These are phyloP conservation scores for Leccinum arenicola DNA, from an alignment of 768 basidiomycete genomes.

Conservation along the genomic window DNA sequence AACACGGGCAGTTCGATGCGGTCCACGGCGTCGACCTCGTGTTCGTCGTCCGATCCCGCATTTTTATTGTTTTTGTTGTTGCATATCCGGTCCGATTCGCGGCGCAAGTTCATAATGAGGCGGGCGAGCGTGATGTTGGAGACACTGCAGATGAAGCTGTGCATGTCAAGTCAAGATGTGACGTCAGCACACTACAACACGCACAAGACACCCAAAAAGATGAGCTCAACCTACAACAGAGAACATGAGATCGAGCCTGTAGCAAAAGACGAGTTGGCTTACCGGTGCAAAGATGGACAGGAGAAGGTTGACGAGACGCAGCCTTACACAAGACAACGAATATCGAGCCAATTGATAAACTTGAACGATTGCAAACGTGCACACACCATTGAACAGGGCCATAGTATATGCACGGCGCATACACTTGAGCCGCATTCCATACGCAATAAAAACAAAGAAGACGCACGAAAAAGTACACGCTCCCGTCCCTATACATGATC, in stretches of 20 bases:
- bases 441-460: neutral
- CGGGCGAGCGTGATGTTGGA: constrained; percentile 1
- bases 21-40: neutral
- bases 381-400: constrained; percentile 29
- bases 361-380: no score
- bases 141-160: constrained; percentile 36
- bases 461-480: constrained; percentile 28
- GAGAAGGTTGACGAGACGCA: constrained; percentile 25
- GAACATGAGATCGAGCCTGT: neutral
- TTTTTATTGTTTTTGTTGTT: neutral
- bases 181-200: constrained; percentile 4
- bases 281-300: constrained; percentile 23
- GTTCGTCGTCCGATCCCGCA: neutral
- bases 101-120: constrained; percentile 17
- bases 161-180: neutral
- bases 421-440: neutral
- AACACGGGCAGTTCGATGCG: constrained; percentile 6
- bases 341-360: neutral
- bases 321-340: neutral
- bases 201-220: constrained; percentile 24
- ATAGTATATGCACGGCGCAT: neutral
- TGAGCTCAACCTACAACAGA: constrained; percentile 18
- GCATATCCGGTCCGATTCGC: constrained; percentile 1
- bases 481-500: constrained; percentile 18
- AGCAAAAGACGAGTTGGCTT: constrained; percentile 1